These are phyloP conservation scores for Aspergillus bridgeri DNA, from an alignment of 495 filamentous ascomycete genomes.

Conservation along the genomic window DNA sequence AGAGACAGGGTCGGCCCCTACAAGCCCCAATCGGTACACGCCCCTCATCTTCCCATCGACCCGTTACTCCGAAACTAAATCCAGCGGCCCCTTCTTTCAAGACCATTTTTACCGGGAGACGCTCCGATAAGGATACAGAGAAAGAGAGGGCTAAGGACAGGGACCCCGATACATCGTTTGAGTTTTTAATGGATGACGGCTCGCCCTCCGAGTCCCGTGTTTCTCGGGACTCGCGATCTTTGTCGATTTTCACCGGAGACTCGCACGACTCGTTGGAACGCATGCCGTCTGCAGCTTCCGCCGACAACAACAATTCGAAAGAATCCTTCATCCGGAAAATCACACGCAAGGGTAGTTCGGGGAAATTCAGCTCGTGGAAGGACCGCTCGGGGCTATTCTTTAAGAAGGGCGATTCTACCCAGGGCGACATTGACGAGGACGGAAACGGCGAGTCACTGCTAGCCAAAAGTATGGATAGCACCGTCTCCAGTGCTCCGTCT, in stretches of 20 bases:
- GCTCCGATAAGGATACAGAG: conserved; percentile 38
- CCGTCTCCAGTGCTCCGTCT: conserved; percentile 39
- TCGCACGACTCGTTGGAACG: conserved; percentile 74
- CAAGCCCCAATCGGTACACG: conserved; percentile 55
- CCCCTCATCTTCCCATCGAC: conserved; percentile 51
- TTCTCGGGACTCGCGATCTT: conserved; percentile 58
- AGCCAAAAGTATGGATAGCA: conserved; percentile 48
- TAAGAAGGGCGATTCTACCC: conserved; percentile 57
- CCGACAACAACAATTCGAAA: conserved; percentile 56
- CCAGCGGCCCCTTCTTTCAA: conserved; percentile 60
- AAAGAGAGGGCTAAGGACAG: conserved; percentile 33
- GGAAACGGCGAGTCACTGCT: conserved; percentile 41
- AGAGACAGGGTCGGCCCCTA: conserved; percentile 44
- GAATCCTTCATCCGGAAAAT: conserved; percentile 69
- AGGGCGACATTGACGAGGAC: conserved; percentile 50
- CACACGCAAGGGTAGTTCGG: conserved; percentile 73
- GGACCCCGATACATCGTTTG: conserved; percentile 32
- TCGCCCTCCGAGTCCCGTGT: conserved; percentile 61
- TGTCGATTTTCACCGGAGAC: conserved; percentile 63
- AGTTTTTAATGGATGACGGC: conserved; percentile 44
- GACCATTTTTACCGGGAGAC: conserved; percentile 43
- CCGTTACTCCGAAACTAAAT: conserved; percentile 57
- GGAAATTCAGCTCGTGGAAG: conserved; percentile 75
- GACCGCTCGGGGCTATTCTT: conserved; percentile 60
- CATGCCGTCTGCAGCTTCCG: conserved; percentile 61